These are phyloP conservation scores for Tolypocladium tundrense DNA, from an alignment of 2,329 filamentous ascomycete genomes.

Conservation along the genomic window DNA sequence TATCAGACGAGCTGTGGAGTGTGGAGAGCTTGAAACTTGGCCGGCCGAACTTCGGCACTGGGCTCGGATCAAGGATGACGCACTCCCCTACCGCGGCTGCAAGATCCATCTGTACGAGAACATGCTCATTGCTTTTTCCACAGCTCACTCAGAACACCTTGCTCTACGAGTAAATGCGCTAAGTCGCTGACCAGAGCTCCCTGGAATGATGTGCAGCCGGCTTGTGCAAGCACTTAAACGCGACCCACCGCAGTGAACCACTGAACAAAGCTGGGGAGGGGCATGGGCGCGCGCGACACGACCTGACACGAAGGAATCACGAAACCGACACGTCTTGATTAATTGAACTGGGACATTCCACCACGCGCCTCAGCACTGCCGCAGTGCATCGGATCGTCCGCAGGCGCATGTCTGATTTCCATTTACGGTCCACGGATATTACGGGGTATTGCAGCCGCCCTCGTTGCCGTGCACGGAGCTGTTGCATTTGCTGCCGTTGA, in stretches of 20 bases:
- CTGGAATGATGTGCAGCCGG: background rate
- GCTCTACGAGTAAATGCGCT: background rate
- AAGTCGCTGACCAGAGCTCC: background rate
- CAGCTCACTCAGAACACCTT: background rate
- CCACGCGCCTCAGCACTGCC: slow-evolving; percentile 2
- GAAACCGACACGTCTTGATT: slow-evolving; percentile 34
- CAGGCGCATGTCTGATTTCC: background rate
- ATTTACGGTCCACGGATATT: no score
- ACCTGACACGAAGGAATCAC: slow-evolving; percentile 25
- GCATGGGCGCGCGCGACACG: slow-evolving; percentile 14
- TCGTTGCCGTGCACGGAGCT: background rate
- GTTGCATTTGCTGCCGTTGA: background rate
- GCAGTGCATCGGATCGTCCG: background rate
- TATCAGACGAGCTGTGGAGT: background rate
- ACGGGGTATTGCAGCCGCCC: background rate
- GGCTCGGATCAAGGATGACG: background rate
- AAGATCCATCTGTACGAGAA: background rate
- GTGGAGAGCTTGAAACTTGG: background rate
- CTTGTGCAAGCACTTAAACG: slow-evolving; percentile 1
- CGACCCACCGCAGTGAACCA: slow-evolving; percentile 1
- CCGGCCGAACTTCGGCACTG: background rate
- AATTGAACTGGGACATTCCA: slow-evolving; percentile 19
- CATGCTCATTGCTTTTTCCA: background rate
- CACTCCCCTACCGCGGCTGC: background rate
- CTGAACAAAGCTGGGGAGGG: background rate